Evolutionary conservation across 2,329 filamentous ascomycete genomes (phyloP).

Genomic region (Beauveria bassiana): DNA sequence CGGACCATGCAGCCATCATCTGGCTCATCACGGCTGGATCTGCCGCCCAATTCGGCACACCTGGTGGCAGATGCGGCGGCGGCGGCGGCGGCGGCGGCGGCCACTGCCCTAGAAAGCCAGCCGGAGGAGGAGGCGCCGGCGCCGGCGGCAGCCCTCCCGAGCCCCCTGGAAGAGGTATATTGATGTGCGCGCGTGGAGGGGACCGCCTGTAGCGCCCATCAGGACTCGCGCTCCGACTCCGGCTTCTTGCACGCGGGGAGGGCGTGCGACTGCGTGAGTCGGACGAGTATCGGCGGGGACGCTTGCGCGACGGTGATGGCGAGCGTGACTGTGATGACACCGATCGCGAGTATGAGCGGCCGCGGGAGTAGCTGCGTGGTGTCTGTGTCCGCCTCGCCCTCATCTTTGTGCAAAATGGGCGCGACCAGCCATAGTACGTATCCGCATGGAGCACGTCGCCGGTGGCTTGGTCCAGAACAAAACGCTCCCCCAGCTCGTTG

Average conservation of each 20-base stretch:
- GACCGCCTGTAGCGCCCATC: conserved; percentile 20
- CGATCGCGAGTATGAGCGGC: conserved; percentile 27
- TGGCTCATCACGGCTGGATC: conserved; percentile 11
- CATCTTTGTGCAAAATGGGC: conserved; percentile 74
- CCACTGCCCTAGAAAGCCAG: conserved; percentile 33
- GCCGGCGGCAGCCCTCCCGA: conserved; percentile 18
- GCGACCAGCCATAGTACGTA: conserved; percentile 86
- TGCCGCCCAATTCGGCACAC: conserved; percentile 15
- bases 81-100: conserved; percentile 31
- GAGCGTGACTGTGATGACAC: conserved; percentile 21
- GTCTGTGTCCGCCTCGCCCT: conserved; percentile 32
- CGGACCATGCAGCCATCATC: conserved; percentile 12
- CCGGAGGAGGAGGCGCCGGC: conserved; percentile 26
- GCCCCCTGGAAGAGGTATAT: conserved; percentile 18
- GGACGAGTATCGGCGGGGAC: conserved; percentile 19
- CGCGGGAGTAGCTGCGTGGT: conserved; percentile 12
- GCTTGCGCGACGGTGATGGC: conserved; percentile 24
- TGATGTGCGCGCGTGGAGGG: conserved; percentile 24
- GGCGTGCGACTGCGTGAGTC: conserved; percentile 18
- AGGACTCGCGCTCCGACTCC: conserved; percentile 20
- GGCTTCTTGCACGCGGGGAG: conserved; percentile 19
- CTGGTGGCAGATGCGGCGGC: conserved; percentile 23
- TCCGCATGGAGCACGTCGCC: conserved; percentile 58
- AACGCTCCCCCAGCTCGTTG: conserved; percentile 66
- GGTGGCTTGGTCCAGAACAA: conserved; percentile 58